Base-by-base conservation (phyloP, 2,329 filamentous ascomycete genomes). In the Rosellinia necatrix region DNA sequence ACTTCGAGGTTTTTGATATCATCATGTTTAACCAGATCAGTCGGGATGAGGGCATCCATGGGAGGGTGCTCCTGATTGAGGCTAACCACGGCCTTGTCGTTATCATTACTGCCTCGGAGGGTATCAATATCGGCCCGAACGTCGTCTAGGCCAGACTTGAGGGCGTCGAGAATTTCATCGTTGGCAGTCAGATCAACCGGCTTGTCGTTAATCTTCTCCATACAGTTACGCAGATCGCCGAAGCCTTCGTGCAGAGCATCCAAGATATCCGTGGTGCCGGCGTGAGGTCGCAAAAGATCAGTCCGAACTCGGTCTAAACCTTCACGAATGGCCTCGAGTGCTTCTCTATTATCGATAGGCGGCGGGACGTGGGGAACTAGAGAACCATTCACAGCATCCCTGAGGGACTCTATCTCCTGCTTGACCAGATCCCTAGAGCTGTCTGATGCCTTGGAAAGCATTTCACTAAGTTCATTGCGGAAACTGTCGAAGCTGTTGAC, bases 171-270 rank as follows among this genome's bases (percentile, higher is more conserved):
- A 49, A 97, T 92, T 72, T 97, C 92, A 62, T 96, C 90, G 57
- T 90, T 93, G 54, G 91, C 87, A 0, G 89, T 92, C 72, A 93
- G 81, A 65, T 96, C 92, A 0, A 85, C 78, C 4, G 92, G 90
- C 74, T 91, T 94, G 69, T 93, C 87, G 19, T 85, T 79, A 13
- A 94, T 81, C 67, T 80, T 81, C 56, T 96, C 92, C 54, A 97
- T 88, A 59, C 91, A 88, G 24, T 80, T 78, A 22, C 90, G 86
- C 7, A 97, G 78, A 43, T 88, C 86, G 59, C 89, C 86, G 6
- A 97, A 81, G 2, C 92, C 92, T 71, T 97, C 92, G 56, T 96
- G 92, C 50, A 97, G 79, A 1, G 92, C 90, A 68, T 96, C 91
- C 1, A 97, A 79, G 9, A 96, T 90, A 68, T 97, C 92, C 48